These are phyloP conservation scores for Trebouxia sp. DNA, from an alignment of 139 green algal genomes.

Conservation along the genomic window DNA sequence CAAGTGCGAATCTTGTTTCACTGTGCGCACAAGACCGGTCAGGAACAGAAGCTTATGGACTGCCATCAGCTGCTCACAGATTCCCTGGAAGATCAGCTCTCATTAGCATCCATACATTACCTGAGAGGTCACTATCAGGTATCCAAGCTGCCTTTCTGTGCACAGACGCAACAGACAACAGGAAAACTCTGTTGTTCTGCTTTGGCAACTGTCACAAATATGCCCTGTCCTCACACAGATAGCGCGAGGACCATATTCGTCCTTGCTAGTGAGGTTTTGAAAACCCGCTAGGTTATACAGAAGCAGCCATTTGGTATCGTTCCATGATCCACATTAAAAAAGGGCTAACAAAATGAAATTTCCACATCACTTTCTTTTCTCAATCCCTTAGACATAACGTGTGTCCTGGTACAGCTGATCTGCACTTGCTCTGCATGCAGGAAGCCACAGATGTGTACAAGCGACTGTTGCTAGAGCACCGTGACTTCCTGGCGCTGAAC, in stretches of 20 bases:
- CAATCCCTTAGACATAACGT: not conserved
- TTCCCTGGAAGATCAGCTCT: conserved; percentile 77
- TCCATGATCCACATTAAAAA: not conserved
- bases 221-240: too few species aligned
- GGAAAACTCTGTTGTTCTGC: too few species aligned
- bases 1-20: conserved; percentile 79
- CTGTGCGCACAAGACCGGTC: conserved; percentile 61
- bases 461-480: conserved; percentile 68
- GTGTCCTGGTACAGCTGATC: not conserved
- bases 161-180: too few species aligned
- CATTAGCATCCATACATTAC: conserved; percentile 68
- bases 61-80: conserved; percentile 74
- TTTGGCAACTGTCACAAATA: too few species aligned
- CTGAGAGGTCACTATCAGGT: conserved; percentile 66
- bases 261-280: too few species aligned
- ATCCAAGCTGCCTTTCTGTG: not conserved
- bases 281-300: not conserved
- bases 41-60: conserved; percentile 76
- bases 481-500: conserved; percentile 77
- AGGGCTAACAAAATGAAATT: not conserved
- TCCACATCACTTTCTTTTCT: not conserved
- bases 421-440: not conserved
- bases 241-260: too few species aligned
- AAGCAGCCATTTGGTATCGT: not conserved
- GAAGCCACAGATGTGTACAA: conserved; percentile 88